Base-by-base conservation (phyloP, 2,329 filamentous ascomycete species). In the Pseudogymnoascus verrucosus region DNA sequence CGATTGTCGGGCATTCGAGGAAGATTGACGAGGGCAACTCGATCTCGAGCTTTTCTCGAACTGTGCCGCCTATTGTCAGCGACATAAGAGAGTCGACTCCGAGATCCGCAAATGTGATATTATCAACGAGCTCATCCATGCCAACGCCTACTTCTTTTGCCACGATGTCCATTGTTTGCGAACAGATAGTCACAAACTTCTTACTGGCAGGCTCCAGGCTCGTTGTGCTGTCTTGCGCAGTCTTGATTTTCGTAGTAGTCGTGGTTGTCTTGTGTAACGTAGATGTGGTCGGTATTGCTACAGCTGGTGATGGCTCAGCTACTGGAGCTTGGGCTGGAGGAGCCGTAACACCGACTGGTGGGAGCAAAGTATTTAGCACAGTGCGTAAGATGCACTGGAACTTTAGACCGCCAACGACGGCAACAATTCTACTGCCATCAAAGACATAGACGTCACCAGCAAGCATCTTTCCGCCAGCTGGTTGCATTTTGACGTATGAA, bases 321-420 rank as follows among this genome's bases (percentile, higher is more conserved):
- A 74, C 69, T 54, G 76, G 71, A 61, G 74, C 67, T 23, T 77
- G 70, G 5, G 75, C 69, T 23, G 74, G 67, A 44, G 77, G 72
- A 44, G 76, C 74, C 21, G 76, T 73, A 40, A 74, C 76, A 66
- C 82, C 83, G 57, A 80, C 78, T 1, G 86, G 86, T 63, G 87
- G 86, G 66, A 90, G 76, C 73, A 90, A 82, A 68, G 85, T 81
- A 77, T 88, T 87, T 65, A 89, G 78, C 19, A 88, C 79, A 69
- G 83, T 82, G 69, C 87, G 85, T 28, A 86, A 40, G 31, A 71
- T 70, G 64, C 69, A 69, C 36, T 71, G 70, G 51, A 72, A 73
- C 57, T 71, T 71, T 5, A 73, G 61, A 23, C 68, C 69, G 4
- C 64, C 64, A 36, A 70, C 66, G 62, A 69, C 65, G 36, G 66